Percentiles rank a stretch among this genome's conserved stretches.
Evolutionary conservation across 2,329 filamentous ascomycete species (phyloP).

Genomic region (Fusarium hainanense): DNA sequence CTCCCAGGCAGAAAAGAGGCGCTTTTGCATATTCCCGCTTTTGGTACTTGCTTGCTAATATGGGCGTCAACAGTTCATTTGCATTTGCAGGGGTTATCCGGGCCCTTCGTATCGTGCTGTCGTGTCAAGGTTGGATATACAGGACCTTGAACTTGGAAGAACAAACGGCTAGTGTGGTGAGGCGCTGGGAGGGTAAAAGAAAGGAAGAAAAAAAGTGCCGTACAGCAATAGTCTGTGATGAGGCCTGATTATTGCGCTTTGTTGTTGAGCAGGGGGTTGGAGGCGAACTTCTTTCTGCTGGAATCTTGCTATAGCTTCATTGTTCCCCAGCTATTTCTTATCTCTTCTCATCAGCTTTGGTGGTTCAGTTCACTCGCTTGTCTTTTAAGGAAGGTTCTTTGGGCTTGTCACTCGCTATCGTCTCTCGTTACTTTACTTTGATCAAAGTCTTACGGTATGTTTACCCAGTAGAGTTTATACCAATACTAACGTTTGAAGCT

Average conservation of each 20-base stretch:
- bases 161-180: constrained; percentile 21
- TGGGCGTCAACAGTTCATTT: neutral
- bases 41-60: neutral
- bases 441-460: neutral
- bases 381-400: constrained; percentile 6
- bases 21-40: neutral
- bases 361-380: constrained; percentile 32
- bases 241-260: constrained; percentile 20
- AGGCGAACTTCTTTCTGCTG: neutral
- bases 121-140: constrained; percentile 27
- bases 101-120: constrained; percentile 43
- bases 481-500: neutral
- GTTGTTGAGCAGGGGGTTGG: constrained; percentile 1
- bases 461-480: neutral
- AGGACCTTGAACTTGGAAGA: neutral
- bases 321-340: constrained; percentile 26
- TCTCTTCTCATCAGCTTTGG: neutral
- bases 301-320: constrained; percentile 44
- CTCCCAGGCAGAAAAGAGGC: neutral
- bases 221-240: constrained; percentile 15
- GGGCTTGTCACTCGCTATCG: constrained; percentile 27
- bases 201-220: neutral
- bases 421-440: constrained; percentile 8
- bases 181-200: constrained; percentile 9
- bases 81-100: neutral